Evolutionary conservation across 306 rosid genomes (phyloP).

Genomic region (Senna tora): DNA sequence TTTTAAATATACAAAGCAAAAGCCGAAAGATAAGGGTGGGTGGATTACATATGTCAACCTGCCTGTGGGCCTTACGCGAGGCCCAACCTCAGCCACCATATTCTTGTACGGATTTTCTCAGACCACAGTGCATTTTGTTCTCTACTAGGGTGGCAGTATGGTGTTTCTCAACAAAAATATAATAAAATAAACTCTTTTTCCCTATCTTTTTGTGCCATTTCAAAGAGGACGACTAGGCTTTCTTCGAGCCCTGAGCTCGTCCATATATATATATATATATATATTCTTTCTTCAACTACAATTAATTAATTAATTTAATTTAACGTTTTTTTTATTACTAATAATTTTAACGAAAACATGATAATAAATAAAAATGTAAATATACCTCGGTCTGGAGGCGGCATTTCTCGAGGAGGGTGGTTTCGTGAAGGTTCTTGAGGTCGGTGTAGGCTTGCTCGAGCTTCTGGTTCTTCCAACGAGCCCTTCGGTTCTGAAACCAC

Average conservation of each 20-base stretch:
- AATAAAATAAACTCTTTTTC: too few relatives aligned
- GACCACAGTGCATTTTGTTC: conserved; percentile 32
- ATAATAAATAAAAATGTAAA: too few relatives aligned
- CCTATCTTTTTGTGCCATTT: conserved; percentile 1
- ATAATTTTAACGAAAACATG: too few relatives aligned
- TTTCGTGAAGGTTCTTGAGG: conserved; percentile 55
- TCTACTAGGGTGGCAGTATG: conserved; percentile 46
- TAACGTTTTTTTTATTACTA: too few relatives aligned
- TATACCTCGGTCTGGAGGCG: conserved; percentile 63
- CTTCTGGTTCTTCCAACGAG: conserved; percentile 84
- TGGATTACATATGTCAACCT: conserved; percentile 33
- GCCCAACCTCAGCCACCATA: conserved; percentile 36
- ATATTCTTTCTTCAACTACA: not conserved
- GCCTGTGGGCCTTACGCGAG: conserved; percentile 33
- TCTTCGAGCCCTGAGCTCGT: conserved; percentile 62
- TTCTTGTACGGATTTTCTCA: conserved; percentile 42
- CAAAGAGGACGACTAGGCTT: conserved; percentile 23
- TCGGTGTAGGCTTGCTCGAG: conserved; percentile 63
- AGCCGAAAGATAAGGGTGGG: not conserved
- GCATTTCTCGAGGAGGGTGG: conserved; percentile 46
- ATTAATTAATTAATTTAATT: too few relatives aligned
- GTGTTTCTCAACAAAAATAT: conserved; percentile 20
- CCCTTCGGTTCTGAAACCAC: conserved; percentile 84
- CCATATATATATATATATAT: too few relatives aligned
- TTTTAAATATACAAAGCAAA: not conserved